These are phyloP conservation scores for Dioscorea cayenensis DNA, from an alignment of 116 monocot species.

Conservation along the genomic window DNA sequence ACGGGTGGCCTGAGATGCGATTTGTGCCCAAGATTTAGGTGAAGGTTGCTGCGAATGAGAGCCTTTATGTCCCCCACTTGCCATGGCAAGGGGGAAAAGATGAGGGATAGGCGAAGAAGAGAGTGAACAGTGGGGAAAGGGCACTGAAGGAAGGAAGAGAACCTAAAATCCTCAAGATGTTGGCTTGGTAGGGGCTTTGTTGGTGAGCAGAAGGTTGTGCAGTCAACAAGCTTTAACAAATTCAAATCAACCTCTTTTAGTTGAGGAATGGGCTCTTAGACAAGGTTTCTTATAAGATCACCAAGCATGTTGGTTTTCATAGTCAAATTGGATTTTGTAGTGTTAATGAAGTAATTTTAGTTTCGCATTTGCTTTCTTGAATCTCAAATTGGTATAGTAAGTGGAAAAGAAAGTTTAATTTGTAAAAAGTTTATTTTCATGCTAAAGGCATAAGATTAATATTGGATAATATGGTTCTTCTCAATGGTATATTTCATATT, in stretches of 20 bases:
- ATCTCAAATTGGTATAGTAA: too few species aligned
- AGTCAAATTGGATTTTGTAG: background rate
- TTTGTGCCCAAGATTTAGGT: too few species aligned
- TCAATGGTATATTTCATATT: background rate
- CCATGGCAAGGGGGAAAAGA: too few species aligned
- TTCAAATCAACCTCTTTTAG: background rate
- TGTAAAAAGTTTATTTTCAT: too few species aligned
- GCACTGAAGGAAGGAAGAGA: too few species aligned
- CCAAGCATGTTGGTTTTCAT: constrained; percentile 24
- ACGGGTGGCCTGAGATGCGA: too few species aligned
- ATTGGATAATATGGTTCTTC: background rate
- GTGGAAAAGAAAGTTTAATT: too few species aligned
- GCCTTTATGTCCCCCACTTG: too few species aligned
- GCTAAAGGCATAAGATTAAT: background rate
- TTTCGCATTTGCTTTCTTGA: background rate
- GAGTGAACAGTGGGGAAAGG: too few species aligned
- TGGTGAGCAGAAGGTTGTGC: constrained; percentile 4
- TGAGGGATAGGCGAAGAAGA: too few species aligned
- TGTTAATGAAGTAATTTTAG: background rate
- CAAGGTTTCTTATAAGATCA: constrained; percentile 33
- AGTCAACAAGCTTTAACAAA: background rate
- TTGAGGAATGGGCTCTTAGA: constrained; percentile 26
- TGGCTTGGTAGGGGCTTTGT: constrained; percentile 7
- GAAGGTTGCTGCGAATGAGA: too few species aligned
- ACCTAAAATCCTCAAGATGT: too few species aligned